phyloP scores from a whole-genome alignment of 2,329 filamentous ascomycete genomes.

The Emmonsia crescens region DNA sequence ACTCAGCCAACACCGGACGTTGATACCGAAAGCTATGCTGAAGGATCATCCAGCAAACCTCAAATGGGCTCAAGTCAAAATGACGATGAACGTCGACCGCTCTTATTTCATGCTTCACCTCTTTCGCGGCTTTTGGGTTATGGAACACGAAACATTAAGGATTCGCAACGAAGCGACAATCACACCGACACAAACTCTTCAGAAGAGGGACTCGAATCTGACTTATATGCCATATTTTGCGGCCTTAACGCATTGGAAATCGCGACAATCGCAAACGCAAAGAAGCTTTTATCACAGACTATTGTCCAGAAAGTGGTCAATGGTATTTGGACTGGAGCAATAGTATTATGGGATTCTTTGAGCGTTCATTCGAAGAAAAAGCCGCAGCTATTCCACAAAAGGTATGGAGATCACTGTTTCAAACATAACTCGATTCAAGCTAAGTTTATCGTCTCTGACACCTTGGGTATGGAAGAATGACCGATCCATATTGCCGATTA shows the following conservation, averaged over 20 bases:
- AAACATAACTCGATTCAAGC: neutral
- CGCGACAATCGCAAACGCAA: constrained; percentile 67
- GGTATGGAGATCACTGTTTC: constrained; percentile 18
- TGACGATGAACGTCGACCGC: neutral
- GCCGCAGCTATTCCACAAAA: constrained; percentile 62
- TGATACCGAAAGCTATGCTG: neutral
- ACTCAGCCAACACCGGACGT: neutral
- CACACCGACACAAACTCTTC: neutral
- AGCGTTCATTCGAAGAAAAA: constrained; percentile 62
- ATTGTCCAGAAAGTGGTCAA: constrained; percentile 75
- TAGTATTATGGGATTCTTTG: constrained; percentile 78
- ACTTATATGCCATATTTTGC: constrained; percentile 54
- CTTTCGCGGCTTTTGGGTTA: constrained; percentile 1
- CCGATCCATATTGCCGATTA: constrained; percentile 64
- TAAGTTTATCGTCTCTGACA: neutral
- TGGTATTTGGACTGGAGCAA: constrained; percentile 76
- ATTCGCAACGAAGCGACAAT: constrained; percentile 15
- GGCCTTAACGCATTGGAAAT: constrained; percentile 81
- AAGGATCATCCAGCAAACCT: neutral
- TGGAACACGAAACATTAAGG: neutral
- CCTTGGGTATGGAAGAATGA: constrained; percentile 34
- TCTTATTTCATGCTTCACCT: neutral
- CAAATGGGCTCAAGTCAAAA: neutral
- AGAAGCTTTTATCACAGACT: constrained; percentile 71
- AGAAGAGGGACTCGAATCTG: constrained; percentile 6